These are phyloP conservation scores for Acer campestre DNA, from an alignment of 345 rosid genomes.

Conservation along the genomic window DNA sequence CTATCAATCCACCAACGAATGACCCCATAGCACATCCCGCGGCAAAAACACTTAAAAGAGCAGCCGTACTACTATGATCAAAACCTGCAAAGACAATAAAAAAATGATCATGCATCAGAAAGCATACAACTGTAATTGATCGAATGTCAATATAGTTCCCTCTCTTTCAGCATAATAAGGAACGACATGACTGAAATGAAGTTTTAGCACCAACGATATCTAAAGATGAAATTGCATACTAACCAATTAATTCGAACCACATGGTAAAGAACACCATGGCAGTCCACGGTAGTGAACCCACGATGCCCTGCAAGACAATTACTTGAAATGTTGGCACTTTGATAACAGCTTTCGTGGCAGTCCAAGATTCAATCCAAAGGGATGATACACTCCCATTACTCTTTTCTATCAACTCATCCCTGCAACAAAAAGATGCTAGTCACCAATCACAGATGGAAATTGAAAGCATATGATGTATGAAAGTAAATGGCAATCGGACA, in stretches of 20 bases:
- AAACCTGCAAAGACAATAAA: slow-evolving; percentile 52
- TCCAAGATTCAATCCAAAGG: slow-evolving; percentile 75
- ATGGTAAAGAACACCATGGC: slow-evolving; percentile 95
- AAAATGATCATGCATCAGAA: slow-evolving; percentile 5
- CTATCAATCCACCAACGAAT: slow-evolving; percentile 72
- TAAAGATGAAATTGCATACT: slow-evolving; percentile 14
- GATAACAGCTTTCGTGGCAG: slow-evolving; percentile 69
- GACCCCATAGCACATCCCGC: slow-evolving; percentile 80
- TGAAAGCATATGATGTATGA: background rate
- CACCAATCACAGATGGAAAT: background rate
- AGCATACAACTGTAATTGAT: background rate
- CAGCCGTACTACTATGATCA: slow-evolving; percentile 73
- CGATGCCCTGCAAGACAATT: slow-evolving; percentile 85
- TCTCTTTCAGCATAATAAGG: background rate
- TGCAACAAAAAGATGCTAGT: slow-evolving; percentile 31
- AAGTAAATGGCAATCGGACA: background rate
- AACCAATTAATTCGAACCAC: slow-evolving; percentile 97
- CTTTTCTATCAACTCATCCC: slow-evolving; percentile 56
- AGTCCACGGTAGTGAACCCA: slow-evolving; percentile 94
- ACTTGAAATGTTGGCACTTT: slow-evolving; percentile 82
- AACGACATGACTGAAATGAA: background rate
- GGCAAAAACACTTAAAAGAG: slow-evolving; percentile 77
- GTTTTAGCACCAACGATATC: background rate
- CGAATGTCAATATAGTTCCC: background rate
- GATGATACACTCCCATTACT: slow-evolving; percentile 40